Evolutionary conservation across 768 basidiomycete species (phyloP).

Genomic region (Daedalea quercina): DNA sequence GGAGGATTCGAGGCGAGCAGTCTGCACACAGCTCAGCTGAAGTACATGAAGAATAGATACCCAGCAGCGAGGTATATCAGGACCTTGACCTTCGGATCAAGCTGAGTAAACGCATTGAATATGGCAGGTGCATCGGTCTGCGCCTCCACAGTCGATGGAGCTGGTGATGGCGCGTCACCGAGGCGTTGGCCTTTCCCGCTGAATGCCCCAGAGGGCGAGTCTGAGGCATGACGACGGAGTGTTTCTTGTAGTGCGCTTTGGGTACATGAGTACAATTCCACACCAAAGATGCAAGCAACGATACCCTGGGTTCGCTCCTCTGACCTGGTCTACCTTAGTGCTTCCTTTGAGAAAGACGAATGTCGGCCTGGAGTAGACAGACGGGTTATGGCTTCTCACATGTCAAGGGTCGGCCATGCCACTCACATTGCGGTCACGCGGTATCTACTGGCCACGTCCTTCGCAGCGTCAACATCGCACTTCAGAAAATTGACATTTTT

Average conservation of each 20-base stretch:
- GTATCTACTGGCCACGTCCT: constrained; percentile 60
- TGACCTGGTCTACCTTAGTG: constrained; percentile 62
- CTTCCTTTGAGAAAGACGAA: constrained; percentile 71
- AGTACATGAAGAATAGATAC: constrained; percentile 52
- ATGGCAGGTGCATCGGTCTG: constrained; percentile 29
- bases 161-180: constrained; percentile 36
- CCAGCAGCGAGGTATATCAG: constrained; percentile 53
- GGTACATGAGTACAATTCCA: not conserved
- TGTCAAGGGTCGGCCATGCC: not conserved
- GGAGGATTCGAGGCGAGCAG: no score
- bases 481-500: constrained; percentile 75
- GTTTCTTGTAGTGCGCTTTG: constrained; percentile 55
- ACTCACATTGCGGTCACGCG: constrained; percentile 67
- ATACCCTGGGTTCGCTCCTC: constrained; percentile 64
- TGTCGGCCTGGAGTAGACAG: constrained; percentile 54
- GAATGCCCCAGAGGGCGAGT: constrained; percentile 42
- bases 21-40: constrained; percentile 19
- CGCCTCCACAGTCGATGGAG: constrained; percentile 28
- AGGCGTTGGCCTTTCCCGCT: constrained; percentile 71
- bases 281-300: constrained; percentile 14
- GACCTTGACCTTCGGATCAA: constrained; percentile 65
- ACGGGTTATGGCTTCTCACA: not conserved
- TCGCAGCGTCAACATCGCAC: constrained; percentile 69
- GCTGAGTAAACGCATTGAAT: constrained; percentile 33
- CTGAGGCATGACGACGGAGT: constrained; percentile 45